phyloP scores from a whole-genome alignment of 2,329 filamentous ascomycete genomes.

The Cladosporium phlei region DNA sequence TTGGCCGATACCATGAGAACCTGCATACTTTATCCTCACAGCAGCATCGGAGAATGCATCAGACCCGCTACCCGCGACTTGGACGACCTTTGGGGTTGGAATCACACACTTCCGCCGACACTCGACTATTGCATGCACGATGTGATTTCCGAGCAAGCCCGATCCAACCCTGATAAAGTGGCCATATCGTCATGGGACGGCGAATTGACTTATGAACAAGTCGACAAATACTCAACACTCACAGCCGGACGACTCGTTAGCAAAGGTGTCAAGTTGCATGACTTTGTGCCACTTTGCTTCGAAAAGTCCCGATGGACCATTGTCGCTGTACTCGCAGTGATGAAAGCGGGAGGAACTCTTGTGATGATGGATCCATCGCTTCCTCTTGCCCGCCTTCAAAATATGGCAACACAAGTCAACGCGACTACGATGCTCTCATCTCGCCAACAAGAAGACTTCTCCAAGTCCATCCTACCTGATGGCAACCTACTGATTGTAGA shows the following conservation, averaged over 20 bases:
- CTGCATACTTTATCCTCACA: constrained; percentile 9
- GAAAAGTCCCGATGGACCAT: constrained; percentile 35
- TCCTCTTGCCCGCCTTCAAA: constrained; percentile 13
- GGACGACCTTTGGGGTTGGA: constrained; percentile 18
- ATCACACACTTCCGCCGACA: constrained; percentile 15
- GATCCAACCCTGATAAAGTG: constrained; percentile 52
- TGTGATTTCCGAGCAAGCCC: constrained; percentile 5
- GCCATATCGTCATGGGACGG: constrained; percentile 16
- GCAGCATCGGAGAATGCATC: constrained; percentile 11
- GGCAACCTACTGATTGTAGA: constrained; percentile 14
- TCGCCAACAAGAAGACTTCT: constrained; percentile 15
- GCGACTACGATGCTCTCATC: constrained; percentile 14
- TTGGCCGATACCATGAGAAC: constrained; percentile 12
- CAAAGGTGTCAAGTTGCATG: constrained; percentile 8
- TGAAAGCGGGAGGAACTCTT: constrained; percentile 36
- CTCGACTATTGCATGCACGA: constrained; percentile 17
- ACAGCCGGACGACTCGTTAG: constrained; percentile 6
- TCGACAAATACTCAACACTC: constrained; percentile 8
- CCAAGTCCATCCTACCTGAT: constrained; percentile 15
- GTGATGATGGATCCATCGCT: constrained; percentile 34
- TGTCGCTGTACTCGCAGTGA: constrained; percentile 35
- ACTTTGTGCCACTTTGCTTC: constrained; percentile 33
- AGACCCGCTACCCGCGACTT: constrained; percentile 11
- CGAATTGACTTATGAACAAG: constrained; percentile 13
- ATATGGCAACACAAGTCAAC: constrained; percentile 11